Conservation (phyloP, 2,329 filamentous ascomycete species). For the Diplodia corticola region DNA sequence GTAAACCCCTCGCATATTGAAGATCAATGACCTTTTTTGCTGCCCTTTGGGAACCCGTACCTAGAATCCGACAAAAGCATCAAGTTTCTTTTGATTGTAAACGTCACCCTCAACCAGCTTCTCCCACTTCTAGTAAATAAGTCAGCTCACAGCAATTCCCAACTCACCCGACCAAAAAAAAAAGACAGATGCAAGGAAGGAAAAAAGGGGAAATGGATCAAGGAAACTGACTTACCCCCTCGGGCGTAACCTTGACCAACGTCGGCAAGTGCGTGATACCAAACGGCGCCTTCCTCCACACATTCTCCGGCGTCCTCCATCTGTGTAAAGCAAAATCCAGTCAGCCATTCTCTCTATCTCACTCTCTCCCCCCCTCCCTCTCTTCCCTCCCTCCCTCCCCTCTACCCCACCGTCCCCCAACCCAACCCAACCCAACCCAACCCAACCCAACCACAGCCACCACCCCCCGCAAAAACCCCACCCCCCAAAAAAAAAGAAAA, state of each 20-base stretch:
- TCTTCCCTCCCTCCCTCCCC: too few relatives aligned
- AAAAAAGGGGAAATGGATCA: neutral
- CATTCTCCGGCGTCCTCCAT: neutral
- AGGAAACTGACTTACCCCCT: neutral
- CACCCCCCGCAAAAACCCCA: too few relatives aligned
- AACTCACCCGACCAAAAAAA: neutral
- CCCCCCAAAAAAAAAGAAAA: neutral
- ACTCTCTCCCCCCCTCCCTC: neutral
- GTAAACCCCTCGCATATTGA: neutral
- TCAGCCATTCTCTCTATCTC: neutral
- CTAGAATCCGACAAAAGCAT: constrained; percentile 8
- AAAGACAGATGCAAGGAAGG: too few relatives aligned
- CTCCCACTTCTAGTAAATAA: neutral
- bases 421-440: too few relatives aligned
- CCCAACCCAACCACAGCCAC: too few relatives aligned
- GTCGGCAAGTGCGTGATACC: constrained; percentile 1
- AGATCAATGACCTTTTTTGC: neutral
- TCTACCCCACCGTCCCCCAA: too few relatives aligned
- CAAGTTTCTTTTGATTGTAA: constrained; percentile 3
- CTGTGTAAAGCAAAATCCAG: neutral
- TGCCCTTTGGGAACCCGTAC: neutral
- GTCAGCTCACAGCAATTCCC: neutral
- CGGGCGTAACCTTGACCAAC: constrained; percentile 4
- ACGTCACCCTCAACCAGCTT: neutral
- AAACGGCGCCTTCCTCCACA: constrained; percentile 13